Percentiles rank a stretch among this genome's conserved stretches.
Evolutionary conservation across 2,329 filamentous ascomycete genomes (phyloP).

Genomic region (Trichoderma breve): DNA sequence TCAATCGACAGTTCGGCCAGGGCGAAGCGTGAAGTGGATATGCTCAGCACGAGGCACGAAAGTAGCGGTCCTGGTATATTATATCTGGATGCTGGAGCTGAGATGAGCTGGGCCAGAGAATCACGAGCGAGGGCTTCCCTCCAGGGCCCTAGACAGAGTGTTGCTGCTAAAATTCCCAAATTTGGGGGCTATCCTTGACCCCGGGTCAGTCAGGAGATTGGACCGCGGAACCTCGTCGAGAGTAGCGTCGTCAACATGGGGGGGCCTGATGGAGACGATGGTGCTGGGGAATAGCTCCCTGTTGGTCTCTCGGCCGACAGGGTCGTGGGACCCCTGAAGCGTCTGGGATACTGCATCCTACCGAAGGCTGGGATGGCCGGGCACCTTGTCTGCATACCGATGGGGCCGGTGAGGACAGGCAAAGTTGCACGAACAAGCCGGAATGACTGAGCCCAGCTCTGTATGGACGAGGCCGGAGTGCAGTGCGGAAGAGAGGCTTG

Average conservation of each 20-base stretch:
- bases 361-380: conserved; percentile 6
- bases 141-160: neutral
- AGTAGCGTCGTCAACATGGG: conserved; percentile 12
- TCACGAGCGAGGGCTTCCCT: neutral
- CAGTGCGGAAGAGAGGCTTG: neutral
- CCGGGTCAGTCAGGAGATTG: conserved; percentile 12
- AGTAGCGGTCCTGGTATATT: conserved; percentile 1
- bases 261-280: conserved; percentile 7
- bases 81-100: conserved; percentile 12
- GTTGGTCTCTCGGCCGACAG: conserved; percentile 11
- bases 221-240: conserved; percentile 3
- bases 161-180: neutral
- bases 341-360: conserved; percentile 15
- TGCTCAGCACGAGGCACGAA: conserved; percentile 13
- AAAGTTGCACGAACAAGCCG: neutral
- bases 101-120: conserved; percentile 9
- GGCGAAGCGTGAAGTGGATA: conserved; percentile 18
- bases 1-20: conserved; percentile 10
- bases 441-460: conserved; percentile 3
- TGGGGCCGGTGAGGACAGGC: conserved; percentile 7
- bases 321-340: neutral
- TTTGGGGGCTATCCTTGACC: conserved; percentile 18
- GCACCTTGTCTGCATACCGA: conserved; percentile 10
- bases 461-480: neutral
- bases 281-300: conserved; percentile 19